phyloP scores from a whole-genome alignment of 768 basidiomycete genomes.

The Dacryopinax spathularia region DNA sequence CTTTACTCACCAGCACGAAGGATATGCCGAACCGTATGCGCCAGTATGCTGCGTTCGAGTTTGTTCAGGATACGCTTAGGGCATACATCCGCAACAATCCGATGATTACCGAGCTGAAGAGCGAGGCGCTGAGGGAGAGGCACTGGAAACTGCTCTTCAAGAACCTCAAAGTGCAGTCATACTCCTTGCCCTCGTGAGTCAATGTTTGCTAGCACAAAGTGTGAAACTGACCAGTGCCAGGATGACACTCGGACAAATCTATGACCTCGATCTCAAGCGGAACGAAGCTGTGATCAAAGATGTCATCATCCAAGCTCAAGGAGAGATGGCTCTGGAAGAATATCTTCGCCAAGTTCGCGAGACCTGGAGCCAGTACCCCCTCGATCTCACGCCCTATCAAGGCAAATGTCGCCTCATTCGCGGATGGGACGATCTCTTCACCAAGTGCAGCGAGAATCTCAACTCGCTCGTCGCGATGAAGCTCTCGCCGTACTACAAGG shows the following conservation, averaged over 20 bases:
- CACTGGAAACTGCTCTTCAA: slow-evolving; percentile 99
- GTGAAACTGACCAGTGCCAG: slow-evolving; percentile 26
- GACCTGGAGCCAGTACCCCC: slow-evolving; percentile 87
- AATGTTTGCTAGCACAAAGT: neutral
- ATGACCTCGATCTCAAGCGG: slow-evolving; percentile 88
- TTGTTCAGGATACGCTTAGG: slow-evolving; percentile 81
- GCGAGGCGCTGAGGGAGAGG: slow-evolving; percentile 90
- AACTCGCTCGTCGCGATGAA: slow-evolving; percentile 97
- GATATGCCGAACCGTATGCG: slow-evolving; percentile 99
- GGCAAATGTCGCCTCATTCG: slow-evolving; percentile 94
- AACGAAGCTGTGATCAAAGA: slow-evolving; percentile 88
- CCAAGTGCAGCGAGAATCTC: slow-evolving; percentile 91
- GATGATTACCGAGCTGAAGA: slow-evolving; percentile 86
- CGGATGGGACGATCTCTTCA: slow-evolving; percentile 95
- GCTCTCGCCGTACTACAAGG: slow-evolving; percentile 94
- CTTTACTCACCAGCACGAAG: slow-evolving; percentile 80
- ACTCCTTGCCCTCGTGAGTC: slow-evolving; percentile 57
- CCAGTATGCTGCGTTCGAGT: slow-evolving; percentile 97
- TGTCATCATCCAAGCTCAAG: slow-evolving; percentile 91
- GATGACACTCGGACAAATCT: slow-evolving; percentile 92
- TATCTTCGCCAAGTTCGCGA: slow-evolving; percentile 95
- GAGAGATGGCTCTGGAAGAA: slow-evolving; percentile 95
- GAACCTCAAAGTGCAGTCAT: slow-evolving; percentile 54
- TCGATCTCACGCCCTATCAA: slow-evolving; percentile 96
- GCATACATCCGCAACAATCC: slow-evolving; percentile 79